Conservation (phyloP, 2,329 filamentous ascomycete genomes). For the Ilyonectria sp. region DNA sequence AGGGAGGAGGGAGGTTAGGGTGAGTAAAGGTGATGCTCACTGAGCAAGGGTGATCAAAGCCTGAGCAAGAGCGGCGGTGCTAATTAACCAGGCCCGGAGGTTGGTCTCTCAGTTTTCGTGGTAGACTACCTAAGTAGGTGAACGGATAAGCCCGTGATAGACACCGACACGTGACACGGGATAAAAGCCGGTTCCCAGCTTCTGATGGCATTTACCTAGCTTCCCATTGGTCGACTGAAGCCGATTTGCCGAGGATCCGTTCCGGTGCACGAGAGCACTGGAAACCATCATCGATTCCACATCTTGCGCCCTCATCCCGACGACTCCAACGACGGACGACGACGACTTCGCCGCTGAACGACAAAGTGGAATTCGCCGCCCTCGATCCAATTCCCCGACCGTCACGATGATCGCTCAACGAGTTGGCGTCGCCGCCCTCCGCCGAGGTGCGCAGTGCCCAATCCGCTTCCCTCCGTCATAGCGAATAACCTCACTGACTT, state of each 20-base stretch:
- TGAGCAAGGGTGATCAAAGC: no score
- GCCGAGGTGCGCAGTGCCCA: slow-evolving; percentile 64
- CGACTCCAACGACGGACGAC: slow-evolving; percentile 39
- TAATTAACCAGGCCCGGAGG: no score
- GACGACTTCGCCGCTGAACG: slow-evolving; percentile 39
- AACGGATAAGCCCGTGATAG: no score
- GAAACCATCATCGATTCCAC: background rate
- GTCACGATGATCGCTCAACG: slow-evolving; percentile 69
- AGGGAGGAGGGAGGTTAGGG: no score
- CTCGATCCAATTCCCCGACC: slow-evolving; percentile 29
- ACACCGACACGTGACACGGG: no score
- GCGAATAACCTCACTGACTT: slow-evolving; percentile 42
- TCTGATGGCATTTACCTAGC: no score
- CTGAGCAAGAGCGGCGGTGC: no score
- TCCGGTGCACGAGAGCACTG: background rate
- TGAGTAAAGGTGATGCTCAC: no score
- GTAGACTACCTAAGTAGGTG: no score
- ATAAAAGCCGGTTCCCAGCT: no score
- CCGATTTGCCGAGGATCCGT: background rate
- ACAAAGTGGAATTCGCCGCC: slow-evolving; percentile 31
- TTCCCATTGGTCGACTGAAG: no score
- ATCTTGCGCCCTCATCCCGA: slow-evolving; percentile 14
- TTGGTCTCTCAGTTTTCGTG: no score
- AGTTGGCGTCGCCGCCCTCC: slow-evolving; percentile 71
- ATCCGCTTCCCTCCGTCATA: slow-evolving; percentile 6